These are phyloP conservation scores for Cyclospora cayetanensis DNA, from an alignment of 169 alveolate species.

Conservation along the genomic window DNA sequence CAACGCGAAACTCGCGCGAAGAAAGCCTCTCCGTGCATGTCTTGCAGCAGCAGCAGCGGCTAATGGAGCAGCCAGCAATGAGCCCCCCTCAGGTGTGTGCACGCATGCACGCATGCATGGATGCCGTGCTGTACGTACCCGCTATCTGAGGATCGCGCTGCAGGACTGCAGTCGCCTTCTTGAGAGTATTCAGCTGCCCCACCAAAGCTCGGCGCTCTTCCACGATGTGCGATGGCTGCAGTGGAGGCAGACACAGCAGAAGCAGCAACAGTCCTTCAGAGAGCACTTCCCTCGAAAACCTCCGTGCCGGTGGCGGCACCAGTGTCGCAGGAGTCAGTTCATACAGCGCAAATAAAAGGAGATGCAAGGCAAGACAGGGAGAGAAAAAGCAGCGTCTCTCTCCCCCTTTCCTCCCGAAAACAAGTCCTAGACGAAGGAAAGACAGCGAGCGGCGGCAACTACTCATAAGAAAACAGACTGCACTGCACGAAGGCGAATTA, in stretches of 20 bases:
- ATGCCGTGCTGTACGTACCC: neutral
- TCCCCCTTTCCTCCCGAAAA: no score
- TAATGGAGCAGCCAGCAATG: neutral
- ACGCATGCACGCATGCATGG: no score
- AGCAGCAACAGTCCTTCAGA: neutral
- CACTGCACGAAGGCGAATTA: no score
- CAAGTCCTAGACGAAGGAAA: no score
- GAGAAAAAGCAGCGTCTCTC: no score
- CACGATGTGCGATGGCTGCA: constrained; percentile 70
- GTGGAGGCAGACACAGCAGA: neutral
- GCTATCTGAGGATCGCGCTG: constrained; percentile 71
- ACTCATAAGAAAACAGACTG: no score
- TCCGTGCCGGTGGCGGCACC: neutral
- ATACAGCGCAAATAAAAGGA: neutral
- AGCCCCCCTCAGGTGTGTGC: no score
- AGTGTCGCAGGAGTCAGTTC: neutral
- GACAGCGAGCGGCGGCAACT: no score
- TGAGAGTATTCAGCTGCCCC: constrained; percentile 62
- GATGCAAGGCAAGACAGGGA: no score
- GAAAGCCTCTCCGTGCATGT: neutral
- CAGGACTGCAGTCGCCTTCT: constrained; percentile 71
- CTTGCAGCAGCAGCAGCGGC: neutral
- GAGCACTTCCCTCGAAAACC: neutral
- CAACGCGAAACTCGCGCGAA: neutral
- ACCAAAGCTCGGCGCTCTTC: constrained; percentile 66